These are phyloP conservation scores for Candida arabinofermentans DNA, from an alignment of 805 yeast genomes.

Conservation along the genomic window DNA sequence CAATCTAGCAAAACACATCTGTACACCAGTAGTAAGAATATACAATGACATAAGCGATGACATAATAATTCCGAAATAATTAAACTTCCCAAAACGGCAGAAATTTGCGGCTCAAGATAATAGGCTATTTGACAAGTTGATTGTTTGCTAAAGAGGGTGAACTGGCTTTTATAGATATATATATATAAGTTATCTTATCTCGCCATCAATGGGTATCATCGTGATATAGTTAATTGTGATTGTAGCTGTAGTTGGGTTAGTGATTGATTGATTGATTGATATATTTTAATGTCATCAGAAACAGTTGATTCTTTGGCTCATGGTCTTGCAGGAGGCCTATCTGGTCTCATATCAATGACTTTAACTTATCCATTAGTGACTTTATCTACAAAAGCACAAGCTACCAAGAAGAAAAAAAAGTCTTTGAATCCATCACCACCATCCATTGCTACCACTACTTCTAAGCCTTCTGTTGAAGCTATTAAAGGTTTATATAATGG, in stretches of 20 bases:
- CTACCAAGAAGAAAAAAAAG: constrained; percentile 35
- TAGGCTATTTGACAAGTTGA: not conserved
- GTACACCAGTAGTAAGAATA: too few relatives aligned
- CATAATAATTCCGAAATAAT: not conserved
- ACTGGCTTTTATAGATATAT: too few relatives aligned
- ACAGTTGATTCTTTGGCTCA: constrained; percentile 60
- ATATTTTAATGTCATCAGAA: constrained; percentile 4
- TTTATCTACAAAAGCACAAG: constrained; percentile 83
- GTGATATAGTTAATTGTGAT: too few relatives aligned
- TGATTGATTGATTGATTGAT: too few relatives aligned
- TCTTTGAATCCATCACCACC: constrained; percentile 11
- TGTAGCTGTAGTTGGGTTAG: too few relatives aligned
- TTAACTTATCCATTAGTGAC: constrained; percentile 89
- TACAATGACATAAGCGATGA: not conserved
- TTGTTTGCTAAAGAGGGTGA: not conserved
- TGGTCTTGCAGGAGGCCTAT: constrained; percentile 93
- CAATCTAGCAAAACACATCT: too few relatives aligned
- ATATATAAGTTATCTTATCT: too few relatives aligned
- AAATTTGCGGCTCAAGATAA: not conserved
- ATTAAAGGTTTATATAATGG: constrained; percentile 75
- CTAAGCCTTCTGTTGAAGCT: constrained; percentile 43
- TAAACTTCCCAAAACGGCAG: not conserved
- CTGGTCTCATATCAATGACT: constrained; percentile 83
- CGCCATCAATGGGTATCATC: too few relatives aligned
- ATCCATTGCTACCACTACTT: not conserved